A percentile compares a stretch with the other conserved stretches of the same genome.
Evolutionary conservation across 192 early-diverging fungal species (phyloP).

Genomic region (Globomyces pollinis-pini): DNA sequence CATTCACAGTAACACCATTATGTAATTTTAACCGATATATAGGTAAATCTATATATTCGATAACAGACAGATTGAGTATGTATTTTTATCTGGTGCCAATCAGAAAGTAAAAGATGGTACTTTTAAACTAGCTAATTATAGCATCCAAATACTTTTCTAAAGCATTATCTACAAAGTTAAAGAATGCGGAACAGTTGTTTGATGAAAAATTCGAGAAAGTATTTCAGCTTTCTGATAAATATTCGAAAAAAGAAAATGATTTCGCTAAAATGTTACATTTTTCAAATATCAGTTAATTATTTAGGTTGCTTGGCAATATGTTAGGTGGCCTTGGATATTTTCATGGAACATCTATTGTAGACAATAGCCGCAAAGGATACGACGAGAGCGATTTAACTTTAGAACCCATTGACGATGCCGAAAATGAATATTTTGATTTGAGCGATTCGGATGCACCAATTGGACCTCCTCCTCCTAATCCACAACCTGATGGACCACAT

Average conservation of each 20-base stretch:
- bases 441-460: conserved; percentile 6
- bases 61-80: conserved; percentile 4
- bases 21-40: conserved; percentile 3
- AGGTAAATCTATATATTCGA: neutral
- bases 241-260: conserved; percentile 50
- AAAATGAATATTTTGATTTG: conserved; percentile 36
- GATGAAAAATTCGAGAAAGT: conserved; percentile 66
- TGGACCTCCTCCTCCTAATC: conserved; percentile 21
- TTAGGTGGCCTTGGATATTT: conserved; percentile 89
- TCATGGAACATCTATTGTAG: conserved; percentile 67
- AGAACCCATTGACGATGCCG: conserved; percentile 52
- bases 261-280: conserved; percentile 70
- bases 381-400: conserved; percentile 37
- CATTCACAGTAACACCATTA: conserved; percentile 48
- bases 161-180: conserved; percentile 30
- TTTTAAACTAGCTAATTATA: no score
- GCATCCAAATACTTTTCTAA: conserved; percentile 10
- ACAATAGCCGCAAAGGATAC: conserved; percentile 61
- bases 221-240: conserved; percentile 60
- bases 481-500: conserved; percentile 55
- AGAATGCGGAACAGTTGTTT: conserved; percentile 35
- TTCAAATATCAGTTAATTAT: no score
- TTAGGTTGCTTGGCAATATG: conserved; percentile 76
- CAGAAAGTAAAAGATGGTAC: neutral
- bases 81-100: neutral